These are phyloP conservation scores for Gracilaria caudata DNA, from an alignment of 23 red algal genomes.

Conservation along the genomic window DNA sequence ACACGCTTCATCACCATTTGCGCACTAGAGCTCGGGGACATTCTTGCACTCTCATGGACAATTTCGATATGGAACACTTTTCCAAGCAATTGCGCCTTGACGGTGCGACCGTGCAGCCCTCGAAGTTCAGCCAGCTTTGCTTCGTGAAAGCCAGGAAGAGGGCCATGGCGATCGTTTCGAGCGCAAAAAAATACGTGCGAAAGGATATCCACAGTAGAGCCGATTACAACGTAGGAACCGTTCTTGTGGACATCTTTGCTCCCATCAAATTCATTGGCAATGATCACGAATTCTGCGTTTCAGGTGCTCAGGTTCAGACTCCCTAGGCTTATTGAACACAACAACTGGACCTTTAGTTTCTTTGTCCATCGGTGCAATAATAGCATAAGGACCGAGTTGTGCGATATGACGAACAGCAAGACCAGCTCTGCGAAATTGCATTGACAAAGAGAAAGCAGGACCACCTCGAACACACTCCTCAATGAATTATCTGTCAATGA, in stretches of 20 bases:
- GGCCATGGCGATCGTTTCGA: constrained; percentile 85
- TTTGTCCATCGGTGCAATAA: constrained; percentile 67
- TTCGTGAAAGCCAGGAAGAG: constrained; percentile 72
- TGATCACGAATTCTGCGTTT: constrained; percentile 71
- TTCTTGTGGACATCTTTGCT: constrained; percentile 87
- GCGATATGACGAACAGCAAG: constrained; percentile 78
- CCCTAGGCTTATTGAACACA: constrained; percentile 68
- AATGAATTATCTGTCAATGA: constrained; percentile 88
- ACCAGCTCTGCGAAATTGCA: constrained; percentile 64
- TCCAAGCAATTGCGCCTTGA: constrained; percentile 64
- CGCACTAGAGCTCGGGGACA: constrained; percentile 59
- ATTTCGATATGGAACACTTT: constrained; percentile 78
- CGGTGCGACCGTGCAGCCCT: constrained; percentile 65
- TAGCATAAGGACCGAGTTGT: constrained; percentile 69
- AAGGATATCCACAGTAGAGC: constrained; percentile 88
- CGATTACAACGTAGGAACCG: constrained; percentile 76
- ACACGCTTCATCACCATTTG: constrained; percentile 71
- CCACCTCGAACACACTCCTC: constrained; percentile 89
- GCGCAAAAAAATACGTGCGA: constrained; percentile 85
- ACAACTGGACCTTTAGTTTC: constrained; percentile 66
- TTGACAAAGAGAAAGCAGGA: constrained; percentile 71
- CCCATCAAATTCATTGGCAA: constrained; percentile 77
- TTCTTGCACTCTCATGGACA: constrained; percentile 60
- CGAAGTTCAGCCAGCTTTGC: constrained; percentile 65
- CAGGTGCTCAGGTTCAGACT: constrained; percentile 60